Base-by-base conservation (phyloP, 371 early-diverging fungal species). In the Umbelopsis sp. region DNA sequence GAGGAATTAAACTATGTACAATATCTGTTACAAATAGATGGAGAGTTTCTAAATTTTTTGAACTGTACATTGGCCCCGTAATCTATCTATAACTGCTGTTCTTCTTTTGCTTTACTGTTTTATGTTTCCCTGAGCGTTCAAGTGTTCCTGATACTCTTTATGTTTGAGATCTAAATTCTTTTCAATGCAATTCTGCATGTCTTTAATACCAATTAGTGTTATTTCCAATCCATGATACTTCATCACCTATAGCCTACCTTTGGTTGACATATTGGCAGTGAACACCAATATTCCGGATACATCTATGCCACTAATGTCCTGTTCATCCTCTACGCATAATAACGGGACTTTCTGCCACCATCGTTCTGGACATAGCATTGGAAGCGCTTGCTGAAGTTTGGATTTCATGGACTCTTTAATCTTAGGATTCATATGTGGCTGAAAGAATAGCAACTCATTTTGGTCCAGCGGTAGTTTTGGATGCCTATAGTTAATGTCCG, bases 281-380 rank as follows among this genome's bases (percentile, higher is more conserved):
- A 57, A 57, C 3, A 57, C 57, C 16, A 57, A 12, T 5, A 57
- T 57, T 12, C 57, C 57, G 18, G 57, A 25, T 32, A 35, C 35
- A n/a, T 57, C 57, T 18, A 57, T 57, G 35, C 35, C 57, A 16
- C 35, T 29, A 4, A 57, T 35, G 18, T 37, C 57, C 29, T 24
- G 18, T 6, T 16, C 35, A n/a, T 57, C 35, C 14, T 57, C 57
- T 4, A 82, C 62, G 1, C 78, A 22, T 44, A 82, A 35, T 2
- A 72, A n/a, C 0, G 80, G 80, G 29, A 80, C 44, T 57, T 73
- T 79, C 20, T 73, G 71, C 80, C 80, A 80, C 82, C 82, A 82
- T 16, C 20, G 67, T 10, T 75, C 62, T 6, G 82, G 80, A n/a
- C 73, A 50, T 24, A 82, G 68, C 10, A 75, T 53, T 18, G 77